Evolutionary conservation across 2,329 filamentous ascomycete genomes (phyloP), one percentile per base, ranked within the genome.

Genomic region (Pyricularia pennisetigena): DNA sequence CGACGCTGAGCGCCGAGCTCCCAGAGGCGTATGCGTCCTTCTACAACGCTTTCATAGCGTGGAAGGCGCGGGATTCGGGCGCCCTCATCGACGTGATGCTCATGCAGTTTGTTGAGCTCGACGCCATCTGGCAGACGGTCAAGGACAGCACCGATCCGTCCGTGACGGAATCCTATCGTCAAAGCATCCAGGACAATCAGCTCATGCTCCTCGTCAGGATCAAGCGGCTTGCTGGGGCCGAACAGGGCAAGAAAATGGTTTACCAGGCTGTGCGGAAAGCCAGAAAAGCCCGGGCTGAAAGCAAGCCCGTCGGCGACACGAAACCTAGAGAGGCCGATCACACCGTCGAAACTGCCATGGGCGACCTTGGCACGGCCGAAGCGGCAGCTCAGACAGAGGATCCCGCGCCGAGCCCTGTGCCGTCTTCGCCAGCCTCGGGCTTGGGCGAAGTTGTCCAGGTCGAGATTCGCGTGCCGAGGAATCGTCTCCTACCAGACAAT

Each of bases 1-100:
- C 86, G 0, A 85, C 84, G 2, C 82, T 90, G 59, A 81, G 85
- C 32, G 85, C 87, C 67, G 83, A 85, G 1, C 81, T 95, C 23
- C 85, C 89, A 0, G 85, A 92, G 72, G 83, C 87, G 0, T 92
- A 94, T 74, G 86, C 89, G 35, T 86, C 88, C 0, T 95, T 93
- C 72, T 87, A 90, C 72, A 90, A 91, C 67, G 90, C 90, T 0
- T 94, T 95, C 74, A 90, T 92, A 70, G 88, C 90, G 3, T 95
- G 92, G 92, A 93, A 94, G 77, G 89, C 91, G 1, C 86, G 91
- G 67, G 92, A 94, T 75, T 92, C 90, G 0, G 88, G 88, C 68
- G 88, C 91, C 0, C 81, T 95, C 4, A 87, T 94, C 67, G 90
- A 94, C 73, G 89, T 92, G 68, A 94, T 95, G 91, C 83, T 94